phyloP scores from a whole-genome alignment of 1,284 basidiomycete species.

The Acaromyces ingoldii region DNA sequence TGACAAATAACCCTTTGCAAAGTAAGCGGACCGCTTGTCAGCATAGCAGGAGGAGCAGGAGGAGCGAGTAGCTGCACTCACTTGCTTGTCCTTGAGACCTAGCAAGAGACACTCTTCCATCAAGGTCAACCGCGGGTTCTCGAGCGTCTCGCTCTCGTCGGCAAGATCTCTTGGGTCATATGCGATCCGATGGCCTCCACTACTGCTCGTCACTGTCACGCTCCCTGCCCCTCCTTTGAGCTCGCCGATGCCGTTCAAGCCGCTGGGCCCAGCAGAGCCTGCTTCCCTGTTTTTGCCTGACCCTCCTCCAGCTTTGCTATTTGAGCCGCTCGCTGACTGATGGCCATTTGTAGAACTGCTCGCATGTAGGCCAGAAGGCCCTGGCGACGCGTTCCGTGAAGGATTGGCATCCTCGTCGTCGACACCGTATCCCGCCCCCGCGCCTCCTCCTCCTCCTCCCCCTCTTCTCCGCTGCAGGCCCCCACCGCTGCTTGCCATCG shows the following conservation, averaged over 20 bases:
- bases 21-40: neutral
- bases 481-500: no score
- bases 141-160: constrained; percentile 66
- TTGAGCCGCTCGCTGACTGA: neutral
- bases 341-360: neutral
- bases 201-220: constrained; percentile 9
- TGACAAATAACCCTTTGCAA: constrained; percentile 43
- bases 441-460: neutral
- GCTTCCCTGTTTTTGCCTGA: neutral
- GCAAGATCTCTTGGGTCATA: constrained; percentile 89
- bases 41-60: neutral
- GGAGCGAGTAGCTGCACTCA: constrained; percentile 51
- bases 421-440: neutral
- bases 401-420: constrained; percentile 1
- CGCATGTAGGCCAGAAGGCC: no score
- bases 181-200: constrained; percentile 60
- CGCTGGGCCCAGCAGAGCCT: neutral
- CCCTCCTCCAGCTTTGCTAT: neutral
- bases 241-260: neutral
- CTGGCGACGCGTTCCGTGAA: neutral
- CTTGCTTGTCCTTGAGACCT: constrained; percentile 84
- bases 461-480: no score
- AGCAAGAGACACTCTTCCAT: constrained; percentile 95
- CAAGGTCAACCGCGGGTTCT: constrained; percentile 79
- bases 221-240: constrained; percentile 11